Base-by-base conservation (phyloP, 1,284 basidiomycete species). In the Xerocomus nothofagi region DNA sequence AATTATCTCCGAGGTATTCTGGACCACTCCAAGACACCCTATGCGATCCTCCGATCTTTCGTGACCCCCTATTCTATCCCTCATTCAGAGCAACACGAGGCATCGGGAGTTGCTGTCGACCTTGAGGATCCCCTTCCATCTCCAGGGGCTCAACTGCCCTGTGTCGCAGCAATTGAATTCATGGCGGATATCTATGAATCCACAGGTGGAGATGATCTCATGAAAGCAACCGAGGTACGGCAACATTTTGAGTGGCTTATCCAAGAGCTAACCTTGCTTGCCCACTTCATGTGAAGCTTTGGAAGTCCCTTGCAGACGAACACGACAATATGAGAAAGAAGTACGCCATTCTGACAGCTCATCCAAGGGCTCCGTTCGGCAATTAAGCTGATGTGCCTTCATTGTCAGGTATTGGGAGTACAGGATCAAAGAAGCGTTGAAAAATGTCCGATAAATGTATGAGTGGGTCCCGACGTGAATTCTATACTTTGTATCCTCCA, bases 1-100 rank as follows among this genome's bases (percentile, higher is more conserved):
- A 96, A 96, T 67, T 98, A 96, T 66, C 77, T 97, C 10, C 82
- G 93, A 54, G 94, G 88, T 10, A 65, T 88, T 10, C 77, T 92
- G 15, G 77, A 88, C 50, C 65, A 77, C 62, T 76, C 77, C 56
- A 67, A 77, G 29, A 73, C 78, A 4, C 81, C 89, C 0, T 85
- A 85, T 57, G 70, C 79, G 0, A 69, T 67, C 0, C 65, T 89
- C 34, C 61, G 73, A 12, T 64, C 77, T 0, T 91, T 92, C 55
- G 83, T 90, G 7, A 62, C 74, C 26, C 81, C 81, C 5, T 93
- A 91, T 67, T 77, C 82, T 6, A 57, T 70, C 27, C 62, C 74
- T 5, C 69, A 66, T 14, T 45, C 58, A 18, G 52, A 51, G 21
- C 54, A 54, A 40, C 54, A 58, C 12, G 63, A 68, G 23, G 63